phyloP scores from a whole-genome alignment of 2,329 filamentous ascomycete species.

The Diaporthe capsici region DNA sequence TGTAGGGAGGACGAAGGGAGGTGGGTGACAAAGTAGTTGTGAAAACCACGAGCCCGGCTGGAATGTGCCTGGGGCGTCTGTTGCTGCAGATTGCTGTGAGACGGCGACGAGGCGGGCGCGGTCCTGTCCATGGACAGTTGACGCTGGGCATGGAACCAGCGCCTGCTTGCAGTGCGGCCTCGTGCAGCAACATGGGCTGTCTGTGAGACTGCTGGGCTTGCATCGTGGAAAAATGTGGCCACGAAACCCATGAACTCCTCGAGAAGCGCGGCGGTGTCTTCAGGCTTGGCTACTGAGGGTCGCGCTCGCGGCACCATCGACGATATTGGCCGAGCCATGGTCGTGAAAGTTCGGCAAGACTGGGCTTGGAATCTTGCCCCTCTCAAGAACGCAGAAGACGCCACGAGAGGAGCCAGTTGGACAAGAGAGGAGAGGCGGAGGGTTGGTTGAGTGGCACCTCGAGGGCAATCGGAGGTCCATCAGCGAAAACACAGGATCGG shows the following conservation, averaged over 20 bases:
- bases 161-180: constrained; percentile 21
- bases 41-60: constrained; percentile 70
- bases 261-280: constrained; percentile 41
- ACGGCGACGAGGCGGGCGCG: background rate
- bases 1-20: constrained; percentile 93
- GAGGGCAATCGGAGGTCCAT: constrained; percentile 32
- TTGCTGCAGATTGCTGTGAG: background rate
- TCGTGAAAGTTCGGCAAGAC: background rate
- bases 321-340: constrained; percentile 26
- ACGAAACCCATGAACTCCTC: constrained; percentile 49
- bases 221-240: constrained; percentile 46
- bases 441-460: constrained; percentile 11
- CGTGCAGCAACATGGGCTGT: constrained; percentile 20
- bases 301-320: constrained; percentile 30
- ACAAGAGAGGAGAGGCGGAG: background rate
- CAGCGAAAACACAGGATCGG: constrained; percentile 16
- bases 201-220: constrained; percentile 17
- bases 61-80: constrained; percentile 22
- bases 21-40: constrained; percentile 98
- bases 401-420: constrained; percentile 9
- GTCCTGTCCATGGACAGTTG: constrained; percentile 21
- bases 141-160: constrained; percentile 34
- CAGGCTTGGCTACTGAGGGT: constrained; percentile 6
- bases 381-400: constrained; percentile 6
- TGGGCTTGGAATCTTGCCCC: background rate